Evolutionary conservation across 1,139 yeast genomes (phyloP).

Genomic region (Zygosaccharomyces sapae): DNA sequence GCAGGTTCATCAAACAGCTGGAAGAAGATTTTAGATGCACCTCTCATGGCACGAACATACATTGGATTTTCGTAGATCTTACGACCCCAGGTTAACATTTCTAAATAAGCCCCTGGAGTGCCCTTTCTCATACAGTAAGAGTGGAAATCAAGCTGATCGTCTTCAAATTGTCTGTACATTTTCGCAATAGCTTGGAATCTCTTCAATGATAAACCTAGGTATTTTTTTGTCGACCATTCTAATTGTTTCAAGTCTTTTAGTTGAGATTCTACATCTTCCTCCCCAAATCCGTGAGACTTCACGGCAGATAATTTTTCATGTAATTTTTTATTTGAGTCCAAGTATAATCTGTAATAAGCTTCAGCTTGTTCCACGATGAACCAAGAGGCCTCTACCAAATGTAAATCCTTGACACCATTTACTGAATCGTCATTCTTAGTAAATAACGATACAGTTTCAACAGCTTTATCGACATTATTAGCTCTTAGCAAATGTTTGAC

Average conservation of each 20-base stretch:
- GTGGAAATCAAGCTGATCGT: constrained; percentile 93
- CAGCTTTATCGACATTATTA: constrained; percentile 71
- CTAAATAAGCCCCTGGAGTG: constrained; percentile 77
- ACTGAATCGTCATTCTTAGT: constrained; percentile 75
- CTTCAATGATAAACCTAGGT: constrained; percentile 72
- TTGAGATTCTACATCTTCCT: constrained; percentile 19
- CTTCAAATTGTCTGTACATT: constrained; percentile 64
- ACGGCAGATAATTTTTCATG: constrained; percentile 15
- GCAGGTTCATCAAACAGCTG: constrained; percentile 39
- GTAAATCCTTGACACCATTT: constrained; percentile 83
- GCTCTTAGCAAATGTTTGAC: constrained; percentile 82
- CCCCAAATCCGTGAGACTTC: constrained; percentile 29
- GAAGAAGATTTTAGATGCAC: constrained; percentile 58
- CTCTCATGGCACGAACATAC: constrained; percentile 64
- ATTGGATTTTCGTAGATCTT: constrained; percentile 62
- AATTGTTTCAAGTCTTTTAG: constrained; percentile 23
- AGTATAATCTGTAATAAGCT: constrained; percentile 53
- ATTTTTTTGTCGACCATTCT: constrained; percentile 40
- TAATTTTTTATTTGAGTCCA: constrained; percentile 32
- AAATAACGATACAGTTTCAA: constrained; percentile 69
- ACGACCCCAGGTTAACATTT: constrained; percentile 79
- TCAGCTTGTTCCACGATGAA: constrained; percentile 82
- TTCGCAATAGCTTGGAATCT: constrained; percentile 66
- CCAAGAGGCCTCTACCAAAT: constrained; percentile 90
- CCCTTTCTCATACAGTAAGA: constrained; percentile 89